phyloP scores from a whole-genome alignment of 306 rosid species.

The Cucurbita pepo region DNA sequence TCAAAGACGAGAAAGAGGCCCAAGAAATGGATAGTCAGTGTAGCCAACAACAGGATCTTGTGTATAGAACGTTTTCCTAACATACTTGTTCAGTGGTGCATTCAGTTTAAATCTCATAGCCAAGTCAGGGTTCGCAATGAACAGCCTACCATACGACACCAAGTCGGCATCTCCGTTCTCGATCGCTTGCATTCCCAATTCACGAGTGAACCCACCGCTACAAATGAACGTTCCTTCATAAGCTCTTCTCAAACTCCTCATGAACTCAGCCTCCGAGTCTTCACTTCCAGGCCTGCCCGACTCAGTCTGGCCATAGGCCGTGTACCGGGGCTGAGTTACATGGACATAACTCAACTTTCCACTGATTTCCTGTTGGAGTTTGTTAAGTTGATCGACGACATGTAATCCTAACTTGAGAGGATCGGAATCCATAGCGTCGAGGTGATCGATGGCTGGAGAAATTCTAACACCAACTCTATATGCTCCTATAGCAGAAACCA shows the following conservation, averaged over 20 bases:
- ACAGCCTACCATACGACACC: constrained; percentile 65
- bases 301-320: constrained; percentile 46
- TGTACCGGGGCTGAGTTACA: constrained; percentile 68
- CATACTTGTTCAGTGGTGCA: constrained; percentile 50
- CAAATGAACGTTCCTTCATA: constrained; percentile 63
- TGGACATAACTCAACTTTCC: constrained; percentile 62
- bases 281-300: constrained; percentile 62
- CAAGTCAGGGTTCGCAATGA: constrained; percentile 71
- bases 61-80: constrained; percentile 64
- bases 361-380: constrained; percentile 33
- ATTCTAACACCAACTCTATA: constrained; percentile 46
- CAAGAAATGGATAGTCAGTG: constrained; percentile 61
- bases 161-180: constrained; percentile 56
- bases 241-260: constrained; percentile 37
- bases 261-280: constrained; percentile 44
- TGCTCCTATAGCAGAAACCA: constrained; percentile 41
- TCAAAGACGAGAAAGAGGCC: constrained; percentile 37
- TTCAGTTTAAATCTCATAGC: constrained; percentile 42
- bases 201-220: constrained; percentile 75
- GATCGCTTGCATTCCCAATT: constrained; percentile 60
- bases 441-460: constrained; percentile 85
- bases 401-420: constrained; percentile 63
- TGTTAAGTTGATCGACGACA: constrained; percentile 62
- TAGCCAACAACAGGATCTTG: constrained; percentile 76
- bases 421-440: constrained; percentile 72